These are phyloP conservation scores for Cytospora paraplurivora DNA, from an alignment of 2,329 filamentous ascomycete genomes.

Conservation along the genomic window DNA sequence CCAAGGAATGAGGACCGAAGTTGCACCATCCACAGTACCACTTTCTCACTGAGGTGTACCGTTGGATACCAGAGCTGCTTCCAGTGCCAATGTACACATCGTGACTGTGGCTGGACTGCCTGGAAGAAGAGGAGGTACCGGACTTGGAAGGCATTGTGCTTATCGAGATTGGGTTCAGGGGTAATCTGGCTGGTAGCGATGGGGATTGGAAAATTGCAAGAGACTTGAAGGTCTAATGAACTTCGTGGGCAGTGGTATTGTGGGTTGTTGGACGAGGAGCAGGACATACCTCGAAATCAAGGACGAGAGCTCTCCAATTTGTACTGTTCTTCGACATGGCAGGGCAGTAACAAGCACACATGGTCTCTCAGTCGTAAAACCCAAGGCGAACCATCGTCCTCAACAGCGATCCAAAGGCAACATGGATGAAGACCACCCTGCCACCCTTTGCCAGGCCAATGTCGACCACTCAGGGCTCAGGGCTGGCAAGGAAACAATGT, in stretches of 20 bases:
- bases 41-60: neutral
- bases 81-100: neutral
- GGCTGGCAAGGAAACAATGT: no score
- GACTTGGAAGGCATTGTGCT: neutral
- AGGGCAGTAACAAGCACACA: no score
- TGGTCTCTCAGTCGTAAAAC: no score
- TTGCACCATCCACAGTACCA: neutral
- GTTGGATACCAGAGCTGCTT: neutral
- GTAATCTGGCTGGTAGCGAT: neutral
- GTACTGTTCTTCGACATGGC: neutral
- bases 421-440: no score
- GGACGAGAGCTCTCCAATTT: neutral
- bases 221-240: neutral
- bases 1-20: neutral
- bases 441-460: no score
- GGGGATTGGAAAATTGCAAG: neutral
- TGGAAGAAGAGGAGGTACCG: neutral
- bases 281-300: conserved; percentile 1
- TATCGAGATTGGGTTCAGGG: neutral
- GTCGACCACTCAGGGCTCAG: no score
- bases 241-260: neutral
- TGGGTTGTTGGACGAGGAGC: neutral
- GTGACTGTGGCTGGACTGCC: neutral
- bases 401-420: no score
- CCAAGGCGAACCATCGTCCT: no score